Base-by-base conservation (phyloP, 352 stramenopile genomes). In the Globisporangium solare region DNA sequence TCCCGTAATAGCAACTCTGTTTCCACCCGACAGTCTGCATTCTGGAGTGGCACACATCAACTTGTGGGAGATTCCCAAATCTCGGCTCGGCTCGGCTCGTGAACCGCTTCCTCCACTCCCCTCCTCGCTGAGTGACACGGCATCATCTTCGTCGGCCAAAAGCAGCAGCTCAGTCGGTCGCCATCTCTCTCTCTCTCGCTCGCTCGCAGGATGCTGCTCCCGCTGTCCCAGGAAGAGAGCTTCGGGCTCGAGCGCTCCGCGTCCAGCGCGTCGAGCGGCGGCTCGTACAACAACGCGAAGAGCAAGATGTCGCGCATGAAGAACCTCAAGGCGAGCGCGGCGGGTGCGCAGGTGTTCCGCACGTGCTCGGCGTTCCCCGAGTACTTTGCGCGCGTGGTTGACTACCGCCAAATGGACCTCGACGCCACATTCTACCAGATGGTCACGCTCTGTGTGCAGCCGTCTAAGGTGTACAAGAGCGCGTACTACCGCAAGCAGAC, bases 401-500 rank as follows among this genome's bases (percentile, higher is more conserved):
- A 93, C 69, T 89, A 89, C 63, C 76, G 79, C 54, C 86, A 95
- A 59, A 95, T 95, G 86, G 86, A 95, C 66, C 59, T 95, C 40
- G 84, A 95, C 58, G 83, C 83, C 22, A 93, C 86, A 2, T 93
- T 92, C 63, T 92, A 93, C 58, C 86, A 95, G 51, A 94, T 95
- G 82, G 80, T 95, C 21, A 91, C 85, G 51, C 82, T 95, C 31
- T 93, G 79, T 48, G 71, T 91, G 48, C 77, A 91, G 58, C 86
- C 86, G 2, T 63, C 77, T 32, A 95, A 95, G 62, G 86, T 95
- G 35, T 95, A 91, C 68, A 92, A 92, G 63, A 94, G 82, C 59
- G 81, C 81, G 1, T 92, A 92, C 59, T 94, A 92, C 61, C 81
- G 81, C 54, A 92, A 92, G 58, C 81, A 99, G 72, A 99, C 96